Evolutionary conservation across 2,329 filamentous ascomycete genomes (phyloP), one percentile per base, ranked within the genome.

Genomic region (Ceratocystis cubensis): DNA sequence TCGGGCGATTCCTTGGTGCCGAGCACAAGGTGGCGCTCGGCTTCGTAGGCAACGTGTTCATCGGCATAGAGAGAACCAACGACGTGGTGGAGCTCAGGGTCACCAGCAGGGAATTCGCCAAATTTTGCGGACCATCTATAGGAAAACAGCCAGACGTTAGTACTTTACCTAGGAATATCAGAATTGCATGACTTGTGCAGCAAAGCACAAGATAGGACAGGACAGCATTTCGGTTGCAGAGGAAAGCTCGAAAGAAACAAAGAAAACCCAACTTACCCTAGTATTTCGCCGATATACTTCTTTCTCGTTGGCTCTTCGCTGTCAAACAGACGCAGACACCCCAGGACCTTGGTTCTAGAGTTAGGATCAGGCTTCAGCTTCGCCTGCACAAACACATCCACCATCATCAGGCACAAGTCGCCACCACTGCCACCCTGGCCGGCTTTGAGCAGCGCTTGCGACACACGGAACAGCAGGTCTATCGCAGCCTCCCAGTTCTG

Each of bases 381-480:
- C 3, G 88, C 90, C 78, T 96, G 92, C 73, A 86, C 87, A 80
- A 95, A 96, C 66, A 96, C 90, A 70, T 96, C 94, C 70, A 96
- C 82, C 70, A 99, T 80, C 77, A 96, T 84, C 73, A 94, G 82
- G 73, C 88, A 89, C 69, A 99, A 78, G 74, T 99, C 94, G 61
- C 92, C 93, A 67, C 93, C 94, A 70, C 89, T 95, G 45, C 92
- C 92, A 65, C 91, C 91, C 76, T 96, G 92, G n/a, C 90, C 91
- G 30, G 93, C 92, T 75, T 91, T 88, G 56, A 99, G 83, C 8
- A 99, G 83, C 33, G 92, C 87, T 71, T 89, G 86, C 1, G 93
- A 88, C 69, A 96, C 94, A 70, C 84, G 88, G 75, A 84, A 87
- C 70, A 99, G 83, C 70, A 97, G 88, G 71, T 96, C 89, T 74